Evolutionary conservation across 2,329 filamentous ascomycete species (phyloP).

Genomic region (Trichoderma oligosporum): DNA sequence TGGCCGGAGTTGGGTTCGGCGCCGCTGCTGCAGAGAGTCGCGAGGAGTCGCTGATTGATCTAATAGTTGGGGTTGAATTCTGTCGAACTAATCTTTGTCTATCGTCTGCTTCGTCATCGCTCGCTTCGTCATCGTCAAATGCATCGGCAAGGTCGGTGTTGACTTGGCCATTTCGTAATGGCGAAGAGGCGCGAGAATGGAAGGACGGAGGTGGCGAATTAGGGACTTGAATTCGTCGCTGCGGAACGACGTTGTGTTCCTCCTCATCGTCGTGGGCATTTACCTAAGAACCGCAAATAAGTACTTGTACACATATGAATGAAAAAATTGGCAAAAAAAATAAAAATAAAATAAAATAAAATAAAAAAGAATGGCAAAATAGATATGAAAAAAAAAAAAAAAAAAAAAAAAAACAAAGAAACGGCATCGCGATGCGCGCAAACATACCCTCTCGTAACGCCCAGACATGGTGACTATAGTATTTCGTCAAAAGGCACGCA

Average conservation of each 20-base stretch:
- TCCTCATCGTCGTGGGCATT: constrained; percentile 58
- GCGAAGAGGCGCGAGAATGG: constrained; percentile 71
- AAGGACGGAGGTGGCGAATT: constrained; percentile 77
- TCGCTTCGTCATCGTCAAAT: constrained; percentile 78
- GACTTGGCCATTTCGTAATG: constrained; percentile 45
- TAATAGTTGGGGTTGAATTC: constrained; percentile 38
- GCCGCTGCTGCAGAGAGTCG: background rate
- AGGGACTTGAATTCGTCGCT: constrained; percentile 44
- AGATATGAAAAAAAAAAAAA: too few relatives aligned
- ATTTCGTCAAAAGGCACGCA: constrained; percentile 5
- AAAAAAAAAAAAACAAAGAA: background rate
- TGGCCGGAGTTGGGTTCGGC: constrained; percentile 26
- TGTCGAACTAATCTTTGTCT: constrained; percentile 80
- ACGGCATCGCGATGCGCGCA: background rate
- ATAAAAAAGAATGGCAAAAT: background rate
- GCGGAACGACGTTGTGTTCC: constrained; percentile 10
- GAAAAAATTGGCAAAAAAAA: background rate
- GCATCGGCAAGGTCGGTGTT: constrained; percentile 86
- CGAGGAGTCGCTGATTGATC: constrained; percentile 19
- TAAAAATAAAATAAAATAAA: background rate
- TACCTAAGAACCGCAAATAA: constrained; percentile 41
- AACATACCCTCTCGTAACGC: constrained; percentile 56
- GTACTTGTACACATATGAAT: too few relatives aligned
- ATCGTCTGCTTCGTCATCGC: constrained; percentile 74
- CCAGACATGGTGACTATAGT: constrained; percentile 44